Percentiles rank a stretch among this genome's conserved stretches.
Conservation (phyloP, 176 grass and related monocot species). For the Rhynchospora tenuis region DNA sequence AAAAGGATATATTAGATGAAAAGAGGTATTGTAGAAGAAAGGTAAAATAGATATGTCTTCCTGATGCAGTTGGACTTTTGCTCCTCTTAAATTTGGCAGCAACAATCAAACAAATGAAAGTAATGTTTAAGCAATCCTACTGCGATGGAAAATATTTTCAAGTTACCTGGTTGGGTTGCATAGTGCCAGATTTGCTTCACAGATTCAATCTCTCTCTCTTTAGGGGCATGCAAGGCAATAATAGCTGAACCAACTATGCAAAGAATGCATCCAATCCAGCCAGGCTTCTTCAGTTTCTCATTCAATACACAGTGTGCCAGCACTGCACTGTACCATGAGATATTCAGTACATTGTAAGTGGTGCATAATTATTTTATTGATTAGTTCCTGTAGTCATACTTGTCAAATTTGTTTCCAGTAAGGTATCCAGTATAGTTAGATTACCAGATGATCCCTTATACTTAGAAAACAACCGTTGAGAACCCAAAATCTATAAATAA, state of each 20-base stretch:
- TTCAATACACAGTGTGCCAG: conserved; percentile 75
- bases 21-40: not conserved
- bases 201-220: conserved; percentile 77
- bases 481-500: not conserved
- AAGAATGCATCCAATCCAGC: conserved; percentile 85
- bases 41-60: not conserved
- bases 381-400: not conserved
- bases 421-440: not conserved
- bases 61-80: not conserved
- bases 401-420: not conserved
- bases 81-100: not conserved
- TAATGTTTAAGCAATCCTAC: not conserved
- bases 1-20: not conserved
- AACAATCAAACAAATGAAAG: not conserved
- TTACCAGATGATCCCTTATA: not conserved
- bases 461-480: too few species aligned
- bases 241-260: conserved; percentile 91
- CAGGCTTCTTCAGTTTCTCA: conserved; percentile 81
- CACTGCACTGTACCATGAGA: conserved; percentile 52
- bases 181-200: conserved; percentile 95
- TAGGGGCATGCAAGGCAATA: conserved; percentile 91
- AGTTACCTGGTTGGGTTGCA: conserved; percentile 88
- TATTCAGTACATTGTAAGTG: not conserved
- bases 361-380: not conserved
- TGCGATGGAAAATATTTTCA: not conserved